A percentile compares a stretch with the other conserved stretches of the same genome.
phyloP scores from a whole-genome alignment of 306 rosid genomes.

The Malus orientalis region DNA sequence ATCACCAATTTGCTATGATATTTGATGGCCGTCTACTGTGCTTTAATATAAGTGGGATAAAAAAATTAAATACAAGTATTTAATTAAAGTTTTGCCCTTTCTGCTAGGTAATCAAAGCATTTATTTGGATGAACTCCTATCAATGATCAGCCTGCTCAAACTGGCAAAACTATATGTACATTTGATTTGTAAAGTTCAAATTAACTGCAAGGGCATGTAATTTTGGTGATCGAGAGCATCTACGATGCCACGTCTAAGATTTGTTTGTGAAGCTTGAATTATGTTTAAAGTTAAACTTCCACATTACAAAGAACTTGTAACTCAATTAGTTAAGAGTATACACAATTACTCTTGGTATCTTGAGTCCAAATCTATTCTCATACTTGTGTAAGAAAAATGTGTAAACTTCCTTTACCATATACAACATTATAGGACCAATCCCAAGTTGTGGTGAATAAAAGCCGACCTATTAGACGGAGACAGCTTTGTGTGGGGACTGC shows the following conservation, averaged over 20 bases:
- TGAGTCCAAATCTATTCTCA: no score
- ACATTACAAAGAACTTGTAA: no score
- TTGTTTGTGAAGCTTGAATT: no score
- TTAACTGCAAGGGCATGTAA: neutral
- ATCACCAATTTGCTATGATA: neutral
- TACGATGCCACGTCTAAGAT: neutral
- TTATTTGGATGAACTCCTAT: neutral
- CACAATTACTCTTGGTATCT: no score
- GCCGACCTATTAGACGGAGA: conserved; percentile 5
- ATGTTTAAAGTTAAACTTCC: no score
- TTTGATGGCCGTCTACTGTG: neutral
- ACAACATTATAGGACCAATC: neutral
- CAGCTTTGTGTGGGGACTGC: neutral
- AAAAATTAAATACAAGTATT: neutral
- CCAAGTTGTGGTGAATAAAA: neutral
- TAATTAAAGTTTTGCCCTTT: conserved; percentile 5
- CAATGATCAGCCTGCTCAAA: neutral
- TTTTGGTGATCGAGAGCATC: neutral
- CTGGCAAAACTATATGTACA: neutral
- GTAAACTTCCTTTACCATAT: neutral
- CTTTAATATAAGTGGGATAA: neutral
- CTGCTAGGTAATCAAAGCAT: conserved; percentile 1
- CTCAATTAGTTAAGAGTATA: no score
- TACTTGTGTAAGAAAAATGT: no score
- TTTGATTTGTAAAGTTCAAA: neutral